Evolutionary conservation across 441 rosid genomes (phyloP), one percentile per base, ranked within the genome.

Genomic region (Dalechampia spathulata): DNA sequence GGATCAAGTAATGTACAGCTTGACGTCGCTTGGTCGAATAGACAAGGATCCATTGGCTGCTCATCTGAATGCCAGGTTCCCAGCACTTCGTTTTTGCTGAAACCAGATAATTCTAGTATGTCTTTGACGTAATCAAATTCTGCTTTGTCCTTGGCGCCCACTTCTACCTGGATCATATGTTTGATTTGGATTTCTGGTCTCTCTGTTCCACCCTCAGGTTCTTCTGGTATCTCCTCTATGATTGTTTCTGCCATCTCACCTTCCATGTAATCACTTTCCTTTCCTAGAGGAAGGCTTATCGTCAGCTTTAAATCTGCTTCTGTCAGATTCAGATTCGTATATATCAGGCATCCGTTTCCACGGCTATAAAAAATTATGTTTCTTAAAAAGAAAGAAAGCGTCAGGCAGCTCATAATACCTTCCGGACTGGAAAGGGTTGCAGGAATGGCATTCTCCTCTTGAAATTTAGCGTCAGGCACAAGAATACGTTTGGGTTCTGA

Each of bases 111-210:
- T 52, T 77, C 75, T 28, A 92, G 77, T 17, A 92, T 72, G 45
- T 85, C 83, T 70, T 71, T 84, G 16, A 92, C 99, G 27, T 80
- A 88, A 66, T 78, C 74, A 46, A 77, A 86, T 50, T 80, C 72
- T 6, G 61, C 44, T 59, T 61, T 70, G 63, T 83, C 86, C 47
- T 78, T 79, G 39, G 55, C 71, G 55, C 75, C 71, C 52, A 78
- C 74, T 38, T 53, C 69, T 49, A 70, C 61, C 2, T 52, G 55
- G 34, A 30, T 30, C 11, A 70, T 64, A 21, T 65, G 53, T 30
- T 55, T 51, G 52, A 64, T 61, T 37, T 49, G 65, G 48, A 25
- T 38, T 45, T 73, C 61, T 12, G 20, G 20, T 48, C 55, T 41
- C 20, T 61, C 71, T 0, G 46, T 26, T 46, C 21, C 60, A 46